Base-by-base conservation (phyloP, 140 eudicot species). In the Ambrosia hybrid region DNA sequence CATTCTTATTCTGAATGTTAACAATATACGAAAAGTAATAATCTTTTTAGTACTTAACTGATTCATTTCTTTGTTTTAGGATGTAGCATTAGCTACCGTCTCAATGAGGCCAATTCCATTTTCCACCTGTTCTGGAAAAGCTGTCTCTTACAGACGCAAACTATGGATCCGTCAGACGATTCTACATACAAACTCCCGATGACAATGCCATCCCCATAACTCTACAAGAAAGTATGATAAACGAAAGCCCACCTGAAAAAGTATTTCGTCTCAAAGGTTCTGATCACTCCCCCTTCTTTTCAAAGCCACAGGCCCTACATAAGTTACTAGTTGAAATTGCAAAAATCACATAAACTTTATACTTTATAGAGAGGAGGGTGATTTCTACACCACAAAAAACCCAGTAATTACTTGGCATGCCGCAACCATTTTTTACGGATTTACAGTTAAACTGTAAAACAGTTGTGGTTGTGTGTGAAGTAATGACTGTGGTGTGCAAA, bases 31-130 rank as follows among this genome's bases (percentile, higher is more conserved):
- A 48, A 48, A 8, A 12, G 38, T 15, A 57, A 57, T 57, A 9
- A 57, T 55, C 63, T 57, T 57, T 57, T 21, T 21, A 57, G 38
- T 57, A 9, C 64, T 57, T 57, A 3, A 58, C 5, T 30, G 43
- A 30, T 39, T 8, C 13, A 16, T 33, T 62, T 55, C 0, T 57
- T 21, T 60, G 71, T 74, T 80, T 26, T 85, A 93, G 98, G 98
- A 93, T 76, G 78, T 93, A 59, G 98, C 96, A 43, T 83, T 90
- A 66, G 98, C 98, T 61, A 86, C 94, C 7, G 97, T 93, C 5
- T 93, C 98, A 30, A 93, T 93, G 97, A 87, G 97, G 79, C 88
- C 98, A 60, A 81, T 93, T 72, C 97, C 98, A 16, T 93, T 93
- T 93, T 76, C 80, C 85, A 16, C 97, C 98, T 2, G 97, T 90